Percentiles rank a stretch among this genome's conserved stretches.
Conservation (phyloP, 1,284 basidiomycete genomes). For the Ganoderma meredithae region DNA sequence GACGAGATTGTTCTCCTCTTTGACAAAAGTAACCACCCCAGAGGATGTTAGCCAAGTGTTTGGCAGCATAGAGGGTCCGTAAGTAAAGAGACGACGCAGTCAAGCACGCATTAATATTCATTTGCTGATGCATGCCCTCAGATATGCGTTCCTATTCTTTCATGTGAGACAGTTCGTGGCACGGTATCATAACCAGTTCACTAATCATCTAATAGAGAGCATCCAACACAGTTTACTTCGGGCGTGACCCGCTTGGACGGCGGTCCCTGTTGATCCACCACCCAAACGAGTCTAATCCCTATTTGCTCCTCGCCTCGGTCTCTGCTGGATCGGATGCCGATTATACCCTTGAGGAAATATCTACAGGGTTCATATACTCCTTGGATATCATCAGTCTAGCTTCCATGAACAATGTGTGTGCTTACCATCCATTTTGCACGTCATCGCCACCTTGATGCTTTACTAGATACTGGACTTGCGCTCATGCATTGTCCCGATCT, state of each 20-base stretch:
- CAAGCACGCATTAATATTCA: not conserved
- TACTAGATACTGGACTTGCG: conserved; percentile 13
- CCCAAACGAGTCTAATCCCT: conserved; percentile 55
- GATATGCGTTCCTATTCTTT: conserved; percentile 87
- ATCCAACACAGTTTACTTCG: conserved; percentile 47
- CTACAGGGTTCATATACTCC: conserved; percentile 62
- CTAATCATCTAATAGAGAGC: not conserved
- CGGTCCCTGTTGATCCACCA: conserved; percentile 84
- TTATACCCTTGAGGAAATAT: conserved; percentile 67
- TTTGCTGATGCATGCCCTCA: conserved; percentile 40
- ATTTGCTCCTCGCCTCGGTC: conserved; percentile 71
- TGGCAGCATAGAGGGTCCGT: conserved; percentile 86
- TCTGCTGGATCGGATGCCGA: conserved; percentile 56
- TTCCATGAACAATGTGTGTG: conserved; percentile 13
- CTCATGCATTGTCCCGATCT: conserved; percentile 5
- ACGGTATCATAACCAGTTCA: not conserved
- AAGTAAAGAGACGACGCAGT: conserved; percentile 45
- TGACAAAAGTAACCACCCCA: conserved; percentile 50
- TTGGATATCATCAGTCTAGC: not conserved
- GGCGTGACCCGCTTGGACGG: conserved; percentile 90
- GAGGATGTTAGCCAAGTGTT: conserved; percentile 61
- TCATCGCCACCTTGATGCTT: not conserved
- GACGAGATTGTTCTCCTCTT: conserved; percentile 61
- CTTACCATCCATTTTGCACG: not conserved
- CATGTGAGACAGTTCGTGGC: conserved; percentile 54